phyloP scores from a whole-genome alignment of 352 stramenopile species.

The Pythium myriotylum region DNA sequence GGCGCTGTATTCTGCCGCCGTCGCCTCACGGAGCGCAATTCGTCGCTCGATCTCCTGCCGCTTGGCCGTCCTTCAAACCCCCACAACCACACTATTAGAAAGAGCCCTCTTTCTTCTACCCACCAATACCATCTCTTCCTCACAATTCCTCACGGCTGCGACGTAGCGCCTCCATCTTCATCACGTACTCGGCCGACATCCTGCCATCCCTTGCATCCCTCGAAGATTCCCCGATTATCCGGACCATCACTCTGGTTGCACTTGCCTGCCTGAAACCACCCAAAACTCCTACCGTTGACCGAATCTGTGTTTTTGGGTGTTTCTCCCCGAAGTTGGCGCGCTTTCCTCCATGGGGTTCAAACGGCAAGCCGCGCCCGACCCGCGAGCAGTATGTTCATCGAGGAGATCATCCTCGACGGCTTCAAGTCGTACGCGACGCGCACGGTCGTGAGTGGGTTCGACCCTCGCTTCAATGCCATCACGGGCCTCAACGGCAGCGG shows the following conservation, averaged over 20 bases:
- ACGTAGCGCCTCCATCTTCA: conserved; percentile 65
- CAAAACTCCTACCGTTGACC: neutral
- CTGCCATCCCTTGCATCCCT: neutral
- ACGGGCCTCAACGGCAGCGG: conserved; percentile 99
- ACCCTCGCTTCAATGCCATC: conserved; percentile 99
- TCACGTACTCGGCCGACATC: conserved; percentile 64
- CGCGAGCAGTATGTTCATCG: conserved; percentile 93
- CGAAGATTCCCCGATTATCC: conserved; percentile 15
- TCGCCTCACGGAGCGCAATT: conserved; percentile 69
- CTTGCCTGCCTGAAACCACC: neutral
- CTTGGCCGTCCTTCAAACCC: conserved; percentile 42
- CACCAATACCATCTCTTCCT: neutral
- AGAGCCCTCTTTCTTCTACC: neutral
- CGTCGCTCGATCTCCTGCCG: conserved; percentile 72
- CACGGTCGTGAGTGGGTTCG: conserved; percentile 98
- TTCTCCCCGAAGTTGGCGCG: conserved; percentile 4
- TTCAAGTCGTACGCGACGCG: conserved; percentile 99
- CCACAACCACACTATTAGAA: conserved; percentile 12
- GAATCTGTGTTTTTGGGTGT: conserved; percentile 5
- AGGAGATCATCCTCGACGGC: conserved; percentile 99
- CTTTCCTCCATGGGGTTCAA: conserved; percentile 24
- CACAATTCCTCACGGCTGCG: conserved; percentile 61
- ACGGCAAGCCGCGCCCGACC: conserved; percentile 10
- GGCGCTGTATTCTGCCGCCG: conserved; percentile 73
- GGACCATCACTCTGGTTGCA: conserved; percentile 12